phyloP scores from a whole-genome alignment of 75 land plant species.

The Sequoiadendron giganteum region DNA sequence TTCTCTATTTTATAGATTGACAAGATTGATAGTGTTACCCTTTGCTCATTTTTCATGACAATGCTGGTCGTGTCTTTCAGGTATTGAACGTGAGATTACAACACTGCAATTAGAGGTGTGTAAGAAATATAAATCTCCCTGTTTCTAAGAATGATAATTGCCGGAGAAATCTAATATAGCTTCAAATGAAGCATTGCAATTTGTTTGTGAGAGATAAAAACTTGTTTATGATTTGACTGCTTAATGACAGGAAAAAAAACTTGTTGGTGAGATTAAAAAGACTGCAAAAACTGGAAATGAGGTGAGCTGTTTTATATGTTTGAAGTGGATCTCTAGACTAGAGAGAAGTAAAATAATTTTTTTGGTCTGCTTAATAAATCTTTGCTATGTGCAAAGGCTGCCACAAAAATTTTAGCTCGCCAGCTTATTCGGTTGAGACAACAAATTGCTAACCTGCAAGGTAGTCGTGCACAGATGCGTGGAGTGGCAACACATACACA shows the following conservation, averaged over 20 bases:
- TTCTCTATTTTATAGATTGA: background rate
- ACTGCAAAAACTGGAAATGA: slow-evolving; percentile 98
- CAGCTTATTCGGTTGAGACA: slow-evolving; percentile 88
- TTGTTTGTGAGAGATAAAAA: background rate
- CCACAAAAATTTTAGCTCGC: slow-evolving; percentile 88
- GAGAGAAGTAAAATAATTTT: background rate
- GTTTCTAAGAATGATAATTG: background rate
- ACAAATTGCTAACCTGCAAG: slow-evolving; percentile 93
- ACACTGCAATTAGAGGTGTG: slow-evolving; percentile 86
- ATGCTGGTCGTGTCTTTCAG: slow-evolving; percentile 29
- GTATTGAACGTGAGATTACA: slow-evolving; percentile 90
- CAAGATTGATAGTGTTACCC: background rate
- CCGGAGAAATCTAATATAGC: background rate
- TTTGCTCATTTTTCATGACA: background rate
- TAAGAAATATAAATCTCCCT: background rate
- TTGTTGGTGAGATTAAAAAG: slow-evolving; percentile 98
- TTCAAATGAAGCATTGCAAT: background rate
- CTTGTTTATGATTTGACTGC: slow-evolving; percentile 5
- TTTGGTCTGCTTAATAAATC: background rate
- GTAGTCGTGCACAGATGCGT: slow-evolving; percentile 95
- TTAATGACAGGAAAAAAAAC: slow-evolving; percentile 76
- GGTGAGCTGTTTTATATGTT: slow-evolving; percentile 39
- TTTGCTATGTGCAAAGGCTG: slow-evolving; percentile 35
- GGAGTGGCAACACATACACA: slow-evolving; percentile 98
- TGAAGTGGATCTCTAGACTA: background rate